These are phyloP conservation scores for Chloris gayana DNA, from an alignment of 176 grass and related monocot species.

Conservation along the genomic window DNA sequence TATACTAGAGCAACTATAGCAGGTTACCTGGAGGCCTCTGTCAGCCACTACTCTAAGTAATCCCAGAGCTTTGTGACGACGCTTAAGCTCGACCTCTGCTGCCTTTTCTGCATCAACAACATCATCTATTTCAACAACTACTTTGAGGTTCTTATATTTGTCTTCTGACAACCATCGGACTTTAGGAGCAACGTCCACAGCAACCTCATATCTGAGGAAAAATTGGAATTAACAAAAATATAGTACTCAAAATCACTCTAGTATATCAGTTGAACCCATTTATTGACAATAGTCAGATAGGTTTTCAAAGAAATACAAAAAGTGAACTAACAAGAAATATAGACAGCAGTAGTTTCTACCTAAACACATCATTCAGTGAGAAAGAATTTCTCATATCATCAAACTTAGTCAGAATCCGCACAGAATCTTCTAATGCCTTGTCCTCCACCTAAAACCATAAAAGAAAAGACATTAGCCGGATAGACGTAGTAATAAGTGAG, in stretches of 20 bases:
- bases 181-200: slow-evolving; percentile 75
- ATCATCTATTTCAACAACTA: slow-evolving; percentile 91
- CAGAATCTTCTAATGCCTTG: slow-evolving; percentile 91
- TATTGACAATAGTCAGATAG: slow-evolving; percentile 22
- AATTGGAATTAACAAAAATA: slow-evolving; percentile 20
- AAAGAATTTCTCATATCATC: slow-evolving; percentile 74
- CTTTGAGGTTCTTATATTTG: slow-evolving; percentile 92
- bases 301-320: background rate
- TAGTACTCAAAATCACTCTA: slow-evolving; percentile 13
- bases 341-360: slow-evolving; percentile 45
- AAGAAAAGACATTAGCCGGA: slow-evolving; percentile 16
- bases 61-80: slow-evolving; percentile 82
- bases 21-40: slow-evolving; percentile 89
- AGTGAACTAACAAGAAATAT: slow-evolving; percentile 19
- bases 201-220: slow-evolving; percentile 78
- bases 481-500: slow-evolving; percentile 12
- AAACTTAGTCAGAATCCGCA: slow-evolving; percentile 75
- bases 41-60: slow-evolving; percentile 67
- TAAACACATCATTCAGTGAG: slow-evolving; percentile 70
- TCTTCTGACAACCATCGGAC: slow-evolving; percentile 79
- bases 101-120: slow-evolving; percentile 75
- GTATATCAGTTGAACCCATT: slow-evolving; percentile 7
- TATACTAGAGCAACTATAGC: slow-evolving; percentile 23
- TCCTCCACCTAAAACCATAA: slow-evolving; percentile 68
- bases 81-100: slow-evolving; percentile 65